Evolutionary conservation across 345 rosid genomes (phyloP), one percentile per base, ranked within the genome.

Genomic region (Aquilaria malaccensis): DNA sequence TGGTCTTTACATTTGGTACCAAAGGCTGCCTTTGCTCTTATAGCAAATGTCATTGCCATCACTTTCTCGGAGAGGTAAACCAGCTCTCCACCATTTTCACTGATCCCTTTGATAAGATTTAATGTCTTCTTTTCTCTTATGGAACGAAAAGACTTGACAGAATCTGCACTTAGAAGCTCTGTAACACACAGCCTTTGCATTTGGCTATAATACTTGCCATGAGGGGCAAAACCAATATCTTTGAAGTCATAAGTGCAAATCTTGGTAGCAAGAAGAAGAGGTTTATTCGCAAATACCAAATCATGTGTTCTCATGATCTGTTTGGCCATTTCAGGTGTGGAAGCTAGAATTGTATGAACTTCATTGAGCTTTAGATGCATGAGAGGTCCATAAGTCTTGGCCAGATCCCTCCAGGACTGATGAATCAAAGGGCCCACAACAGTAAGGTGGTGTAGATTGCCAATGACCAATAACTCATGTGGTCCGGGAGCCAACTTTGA

Each of bases 361-460:
- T 60, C 46, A 66, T 65, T 67, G 66, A 65, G 37, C 62, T 61
- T 50, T 56, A 15, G 15, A 59, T 2, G 63, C 67, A 11, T 61
- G 62, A 0, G 71, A 60, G 10, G 67, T 45, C 15, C 2, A 50
- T 45, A 52, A 50, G 14, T 71, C 48, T 12, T 71, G 62, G 11
- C 53, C 43, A 6, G 62, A 56, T 31, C 33, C 52, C 30, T 58
- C 58, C 1, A 52, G 30, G 41, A 62, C 47, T 30, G 52, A 15
- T 15, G 33, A 2, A 62, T 33, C n/a, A 57, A 11, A 2, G 71
- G 63, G 30, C 67, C 33, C 10, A 57, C 58, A 2, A 67, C 45
- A 53, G 67, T 52, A 5, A 33, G 13, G 3, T 46, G 7, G 11
- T 61, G 64, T 11, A 61, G 64, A 12, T 57, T 56, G 33, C 45